Evolutionary conservation across 106 monocot genomes (phyloP), one percentile per base, ranked within the genome.

Genomic region (Apostasia ramifera): DNA sequence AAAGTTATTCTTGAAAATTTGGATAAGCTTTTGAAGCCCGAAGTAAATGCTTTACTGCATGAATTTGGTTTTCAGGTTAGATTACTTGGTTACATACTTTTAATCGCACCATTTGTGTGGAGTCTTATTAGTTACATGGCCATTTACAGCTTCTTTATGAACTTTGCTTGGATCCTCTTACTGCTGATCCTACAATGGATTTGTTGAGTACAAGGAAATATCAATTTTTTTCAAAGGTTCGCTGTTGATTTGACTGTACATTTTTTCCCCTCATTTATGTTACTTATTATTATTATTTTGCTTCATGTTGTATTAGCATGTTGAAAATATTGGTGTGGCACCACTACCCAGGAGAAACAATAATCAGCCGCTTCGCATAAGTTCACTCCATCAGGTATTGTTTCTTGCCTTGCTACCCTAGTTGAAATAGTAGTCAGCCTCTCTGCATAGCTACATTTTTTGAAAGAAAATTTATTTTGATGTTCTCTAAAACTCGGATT

Each of bases 41-140:
- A 97, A 74, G 69, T 82, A 49, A 97, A 97, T 85, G 75, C 82
- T 46, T 73, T 90, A 52, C 72, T 97, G 43, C 72, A 83, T 70
- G 97, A 97, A 52, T 92, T 97, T 70, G 63, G 89, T 73, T 97
- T 92, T 77, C 92, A 92, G 97, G 97, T 87, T 82, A 59, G 70
- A 2, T 79, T 7, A 42, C 7, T 66, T 39, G 55, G 43, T 50
- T 65, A 53, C 54, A 14, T 7, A 11, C 6, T 43, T 39, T 46
- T 12, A 54, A 41, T 37, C 6, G n/a, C 37, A 4, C 12, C 56
- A 3, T 49, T 65, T 47, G 46, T 69, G 26, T 65, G 9, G 37
- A 14, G 42, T 15, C n/a, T 38, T 55, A n/a, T 55, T 12, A 64
- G 0, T 57, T 15, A 53, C 26, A 69, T 26, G 74, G 9, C 42